Percentiles rank a stretch among this genome's conserved stretches.
Conservation (phyloP, 257 asterid species). For the Capsicum chinense region DNA sequence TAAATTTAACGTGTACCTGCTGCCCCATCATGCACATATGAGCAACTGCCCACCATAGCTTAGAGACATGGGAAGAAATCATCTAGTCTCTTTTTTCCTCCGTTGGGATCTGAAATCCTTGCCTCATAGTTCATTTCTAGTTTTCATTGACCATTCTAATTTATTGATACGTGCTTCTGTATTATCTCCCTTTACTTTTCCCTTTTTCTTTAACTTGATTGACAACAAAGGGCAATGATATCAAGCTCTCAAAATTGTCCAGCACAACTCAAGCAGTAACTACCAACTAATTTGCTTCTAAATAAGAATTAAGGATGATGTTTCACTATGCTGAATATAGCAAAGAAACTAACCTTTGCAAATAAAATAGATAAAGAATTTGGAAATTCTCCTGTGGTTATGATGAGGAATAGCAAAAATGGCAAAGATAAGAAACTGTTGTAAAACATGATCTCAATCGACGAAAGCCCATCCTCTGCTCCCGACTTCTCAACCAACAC, state of each 20-base stretch:
- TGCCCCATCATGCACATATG: constrained; percentile 5
- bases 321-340: constrained; percentile 7
- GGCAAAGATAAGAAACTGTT: constrained; percentile 88
- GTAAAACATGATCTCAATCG: constrained; percentile 90
- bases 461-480: constrained; percentile 94
- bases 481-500: constrained; percentile 96
- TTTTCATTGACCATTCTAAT: background rate
- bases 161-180: background rate
- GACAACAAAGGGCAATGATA: constrained; percentile 11
- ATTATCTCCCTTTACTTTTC: constrained; percentile 1
- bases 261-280: background rate
- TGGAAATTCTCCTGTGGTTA: constrained; percentile 93
- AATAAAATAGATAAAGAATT: constrained; percentile 63
- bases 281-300: constrained; percentile 5
- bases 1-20: background rate
- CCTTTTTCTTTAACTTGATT: background rate
- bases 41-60: background rate
- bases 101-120: background rate
- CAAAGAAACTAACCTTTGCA: constrained; percentile 64
- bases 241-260: background rate
- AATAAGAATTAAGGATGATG: background rate
- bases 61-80: background rate
- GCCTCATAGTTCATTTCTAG: background rate
- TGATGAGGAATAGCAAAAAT: constrained; percentile 81
- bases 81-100: background rate